Base-by-base conservation (phyloP, 306 rosid genomes). In the Cucumis cinereus region DNA sequence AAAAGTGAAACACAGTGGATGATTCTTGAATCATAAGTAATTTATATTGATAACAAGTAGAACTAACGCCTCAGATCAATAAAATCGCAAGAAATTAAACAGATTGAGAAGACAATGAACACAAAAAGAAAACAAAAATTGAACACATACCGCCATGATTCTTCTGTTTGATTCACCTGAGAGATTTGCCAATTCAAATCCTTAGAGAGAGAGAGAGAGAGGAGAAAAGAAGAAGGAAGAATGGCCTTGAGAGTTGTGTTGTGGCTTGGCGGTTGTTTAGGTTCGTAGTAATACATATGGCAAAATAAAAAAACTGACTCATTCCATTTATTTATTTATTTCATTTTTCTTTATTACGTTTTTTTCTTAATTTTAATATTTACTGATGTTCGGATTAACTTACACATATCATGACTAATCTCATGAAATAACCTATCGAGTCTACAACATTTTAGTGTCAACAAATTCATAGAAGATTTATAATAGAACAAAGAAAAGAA, bases 201-300 rank as follows among this genome's bases (percentile, higher is more conserved):
- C 75, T 71, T 26, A 45, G 58, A 22, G 74, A 43, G 55, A 68
- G 74, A 43, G 22, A 15, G 56, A 41, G 55, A 43, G 16, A 3
- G 22, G 55, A 43, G 16, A 3, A 30, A 30, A 30, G 7, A 38
- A 6, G 35, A 35, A 20, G 30, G 55, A 22, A 47, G 55, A 22
- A 22, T 13, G 53, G 20, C 13, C 28, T 3, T 43, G 55, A 22
- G 73, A 67, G 38, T 36, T 43, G 74, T 40, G 36, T 45, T 69
- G 74, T 69, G 74, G 74, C 74, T 69, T 69, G 75, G 75, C 75
- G 75, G 75, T 45, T 70, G 75, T 70, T 47, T 47, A 70, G 74
- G 36, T 68, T 68, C 52, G 11, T 22, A 43, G 45, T 41, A 19
- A 16, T 36, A 68, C 74, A 40, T 6, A 6, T 68, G 74, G 56